Evolutionary conservation across 2,329 filamentous ascomycete genomes (phyloP).

Genomic region (Phialocephala subalpina): DNA sequence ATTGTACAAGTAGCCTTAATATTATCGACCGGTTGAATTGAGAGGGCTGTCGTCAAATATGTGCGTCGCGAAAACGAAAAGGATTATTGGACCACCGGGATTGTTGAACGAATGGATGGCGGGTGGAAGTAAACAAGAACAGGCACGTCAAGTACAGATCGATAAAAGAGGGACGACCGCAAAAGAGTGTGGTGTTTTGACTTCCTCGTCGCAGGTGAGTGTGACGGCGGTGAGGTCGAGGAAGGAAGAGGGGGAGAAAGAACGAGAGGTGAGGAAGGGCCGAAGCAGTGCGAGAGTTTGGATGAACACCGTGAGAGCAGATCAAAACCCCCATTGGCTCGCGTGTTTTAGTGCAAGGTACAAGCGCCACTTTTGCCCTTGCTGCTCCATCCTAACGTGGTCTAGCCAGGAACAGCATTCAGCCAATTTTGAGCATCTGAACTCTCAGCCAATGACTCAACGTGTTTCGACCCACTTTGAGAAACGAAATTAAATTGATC

Average conservation of each 20-base stretch:
- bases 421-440: background rate
- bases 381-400: too few relatives aligned
- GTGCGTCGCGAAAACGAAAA: slow-evolving; percentile 6
- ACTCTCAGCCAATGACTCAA: background rate
- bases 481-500: slow-evolving; percentile 11
- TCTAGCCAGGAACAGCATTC: background rate
- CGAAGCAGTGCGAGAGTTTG: background rate
- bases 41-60: slow-evolving; percentile 6
- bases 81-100: slow-evolving; percentile 13
- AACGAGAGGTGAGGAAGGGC: slow-evolving; percentile 1
- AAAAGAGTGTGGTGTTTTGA: slow-evolving; percentile 8
- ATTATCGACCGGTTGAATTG: slow-evolving; percentile 14
- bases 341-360: too few relatives aligned
- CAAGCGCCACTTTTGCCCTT: too few relatives aligned
- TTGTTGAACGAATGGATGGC: slow-evolving; percentile 16
- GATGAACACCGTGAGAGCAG: background rate
- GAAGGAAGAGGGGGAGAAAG: slow-evolving; percentile 17
- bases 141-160: slow-evolving; percentile 18
- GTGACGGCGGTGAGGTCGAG: slow-evolving; percentile 17
- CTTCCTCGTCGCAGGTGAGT: slow-evolving; percentile 3
- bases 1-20: slow-evolving; percentile 9
- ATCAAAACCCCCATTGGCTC: background rate
- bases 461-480: background rate
- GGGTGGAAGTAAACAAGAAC: slow-evolving; percentile 19
- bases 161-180: slow-evolving; percentile 38